Evolutionary conservation across 495 filamentous ascomycete genomes (phyloP).

Genomic region (Penicillium tannophilum): DNA sequence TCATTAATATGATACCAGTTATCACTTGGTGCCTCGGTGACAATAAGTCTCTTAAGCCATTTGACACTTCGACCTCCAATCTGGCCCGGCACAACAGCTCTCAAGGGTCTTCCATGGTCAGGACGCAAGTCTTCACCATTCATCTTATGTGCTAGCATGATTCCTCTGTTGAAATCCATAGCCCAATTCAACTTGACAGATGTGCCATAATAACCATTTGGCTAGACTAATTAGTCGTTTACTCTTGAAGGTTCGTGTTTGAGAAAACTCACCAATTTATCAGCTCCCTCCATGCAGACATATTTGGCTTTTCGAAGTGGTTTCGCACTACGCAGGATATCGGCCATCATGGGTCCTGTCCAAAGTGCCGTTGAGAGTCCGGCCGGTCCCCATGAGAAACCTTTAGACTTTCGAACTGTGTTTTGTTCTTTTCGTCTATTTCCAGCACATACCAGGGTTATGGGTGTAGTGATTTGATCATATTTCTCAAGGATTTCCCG

Average conservation of each 20-base stretch:
- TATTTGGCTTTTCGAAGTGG: conserved; percentile 75
- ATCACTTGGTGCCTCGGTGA: conserved; percentile 78
- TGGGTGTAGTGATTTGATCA: conserved; percentile 81
- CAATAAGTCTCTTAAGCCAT: conserved; percentile 83
- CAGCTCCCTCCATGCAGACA: conserved; percentile 92
- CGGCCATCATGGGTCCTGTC: conserved; percentile 78
- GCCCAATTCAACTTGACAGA: conserved; percentile 88
- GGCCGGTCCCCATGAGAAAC: conserved; percentile 94
- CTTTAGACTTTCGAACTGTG: conserved; percentile 85
- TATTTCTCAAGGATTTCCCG: conserved; percentile 74
- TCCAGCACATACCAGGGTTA: conserved; percentile 92
- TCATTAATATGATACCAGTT: conserved; percentile 99
- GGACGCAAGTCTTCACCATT: conserved; percentile 83
- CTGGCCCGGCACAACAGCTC: conserved; percentile 87
- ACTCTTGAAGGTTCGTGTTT: background rate
- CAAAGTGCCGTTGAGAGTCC: conserved; percentile 88
- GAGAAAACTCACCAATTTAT: conserved; percentile 59
- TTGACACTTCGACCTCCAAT: conserved; percentile 96
- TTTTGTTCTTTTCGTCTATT: conserved; percentile 97
- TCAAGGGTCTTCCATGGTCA: conserved; percentile 85
- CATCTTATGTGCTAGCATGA: conserved; percentile 92
- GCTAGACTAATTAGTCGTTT: conserved; percentile 42
- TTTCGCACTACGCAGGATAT: conserved; percentile 68
- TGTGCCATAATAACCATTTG: conserved; percentile 91
- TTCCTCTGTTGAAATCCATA: conserved; percentile 79